A percentile compares a stretch with the other conserved stretches of the same genome.
phyloP scores from a whole-genome alignment of 1,139 yeast species.

The Suhomyces chickasaworum region DNA sequence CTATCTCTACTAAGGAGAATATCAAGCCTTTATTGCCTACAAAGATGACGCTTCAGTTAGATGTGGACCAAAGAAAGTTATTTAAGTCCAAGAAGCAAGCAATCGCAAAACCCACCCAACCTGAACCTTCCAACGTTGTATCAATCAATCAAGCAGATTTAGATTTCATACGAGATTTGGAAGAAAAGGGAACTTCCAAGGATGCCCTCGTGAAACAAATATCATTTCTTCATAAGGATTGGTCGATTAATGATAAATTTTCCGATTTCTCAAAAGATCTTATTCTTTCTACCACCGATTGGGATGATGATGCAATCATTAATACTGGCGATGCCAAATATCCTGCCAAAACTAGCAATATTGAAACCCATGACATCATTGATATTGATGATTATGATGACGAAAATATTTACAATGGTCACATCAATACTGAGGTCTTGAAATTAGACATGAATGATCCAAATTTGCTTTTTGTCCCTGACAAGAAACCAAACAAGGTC shows the following conservation, averaged over 20 bases:
- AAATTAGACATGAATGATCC: constrained; percentile 88
- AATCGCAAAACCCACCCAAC: neutral
- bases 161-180: constrained; percentile 33
- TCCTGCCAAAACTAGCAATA: constrained; percentile 10
- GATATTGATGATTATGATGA: constrained; percentile 60
- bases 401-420: constrained; percentile 79
- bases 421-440: constrained; percentile 46
- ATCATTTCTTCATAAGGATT: constrained; percentile 41
- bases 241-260: constrained; percentile 42
- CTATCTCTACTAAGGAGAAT: constrained; percentile 37
- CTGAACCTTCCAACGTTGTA: constrained; percentile 15
- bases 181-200: constrained; percentile 21
- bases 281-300: constrained; percentile 74
- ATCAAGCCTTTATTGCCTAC: constrained; percentile 64
- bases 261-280: constrained; percentile 56
- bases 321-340: constrained; percentile 42
- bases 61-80: constrained; percentile 45
- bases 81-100: constrained; percentile 33
- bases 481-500: constrained; percentile 26
- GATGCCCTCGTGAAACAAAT: constrained; percentile 26
- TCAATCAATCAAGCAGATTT: constrained; percentile 37
- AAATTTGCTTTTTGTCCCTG: constrained; percentile 64
- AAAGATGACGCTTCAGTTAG: constrained; percentile 50
- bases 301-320: constrained; percentile 74
- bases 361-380: constrained; percentile 17